Base-by-base conservation (phyloP, 805 yeast genomes). In the Clavispora fructus region DNA sequence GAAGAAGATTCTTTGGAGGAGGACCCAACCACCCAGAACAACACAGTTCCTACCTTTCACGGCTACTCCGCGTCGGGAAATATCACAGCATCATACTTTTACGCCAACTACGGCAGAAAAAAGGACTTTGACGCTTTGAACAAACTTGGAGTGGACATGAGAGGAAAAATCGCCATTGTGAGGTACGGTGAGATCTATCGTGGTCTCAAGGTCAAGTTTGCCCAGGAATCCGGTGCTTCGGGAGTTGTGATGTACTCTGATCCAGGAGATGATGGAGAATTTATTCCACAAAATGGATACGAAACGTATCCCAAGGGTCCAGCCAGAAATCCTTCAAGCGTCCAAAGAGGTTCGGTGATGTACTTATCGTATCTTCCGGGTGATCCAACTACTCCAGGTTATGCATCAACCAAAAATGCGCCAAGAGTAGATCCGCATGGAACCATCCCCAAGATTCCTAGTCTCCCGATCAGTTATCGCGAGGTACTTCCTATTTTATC, bases 161-260 rank as follows among this genome's bases (percentile, higher is more conserved):
- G 27, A 9, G 46, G 44, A 28, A 43, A 40, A 19, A 46, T 46
- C 12, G 49, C 46, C 37, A 43, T 46, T 16, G 40, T 43, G 16
- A n/a, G 49, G 13, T 46, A 46, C 39, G 49, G 49, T 9, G 35
- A 40, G 31, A 46, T 46, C 30, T 46, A 43, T 28, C 43, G 49
- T 6, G 49, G 49, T 6, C 45, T 46, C 39, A 46, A 46, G 39
- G 49, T 46, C 13, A 46, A 46, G 42, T 46, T 46, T 40, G 49
- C 49, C 4, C 46, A 46, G 33, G 49, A 46, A 6, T 13, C 14
- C 11, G 49, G 49, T 8, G 49, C 44, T 7, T 38, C 35, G 1
- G 49, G 42, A 23, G 49, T 46, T 9, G 42, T 46, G 25, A 38
- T 46, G 31, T 46, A 46, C 42, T 43, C 46, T 10, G 49, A 46